Conservation (phyloP, 495 filamentous ascomycete species). For the Cercophora newfieldiana region DNA sequence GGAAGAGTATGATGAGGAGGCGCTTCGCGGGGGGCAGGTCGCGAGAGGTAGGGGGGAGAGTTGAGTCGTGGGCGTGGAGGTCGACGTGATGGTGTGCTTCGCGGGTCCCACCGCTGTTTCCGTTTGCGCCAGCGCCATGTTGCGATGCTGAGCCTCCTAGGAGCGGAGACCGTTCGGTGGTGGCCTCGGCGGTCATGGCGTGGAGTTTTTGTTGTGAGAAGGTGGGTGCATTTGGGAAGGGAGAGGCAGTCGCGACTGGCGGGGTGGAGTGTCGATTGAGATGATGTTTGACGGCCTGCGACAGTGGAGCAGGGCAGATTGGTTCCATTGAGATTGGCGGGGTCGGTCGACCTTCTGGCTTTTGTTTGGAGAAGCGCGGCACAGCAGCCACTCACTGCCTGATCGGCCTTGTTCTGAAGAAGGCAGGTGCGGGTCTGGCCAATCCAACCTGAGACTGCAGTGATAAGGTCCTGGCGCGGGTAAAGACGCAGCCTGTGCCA, state of each 20-base stretch:
- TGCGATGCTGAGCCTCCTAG: background rate
- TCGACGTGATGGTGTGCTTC: too few relatives aligned
- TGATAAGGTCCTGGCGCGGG: background rate
- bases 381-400: too few relatives aligned
- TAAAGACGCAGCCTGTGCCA: background rate
- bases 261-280: background rate
- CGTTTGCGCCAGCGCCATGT: background rate
- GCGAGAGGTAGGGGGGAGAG: background rate
- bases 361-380: too few relatives aligned
- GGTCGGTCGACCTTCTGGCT: too few relatives aligned
- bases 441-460: background rate
- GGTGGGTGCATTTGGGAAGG: background rate
- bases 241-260: background rate
- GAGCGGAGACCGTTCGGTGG: background rate
- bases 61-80: background rate
- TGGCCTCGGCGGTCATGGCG: background rate
- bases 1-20: background rate
- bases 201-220: background rate
- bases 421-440: background rate
- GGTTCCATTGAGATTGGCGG: background rate
- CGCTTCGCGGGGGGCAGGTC: background rate
- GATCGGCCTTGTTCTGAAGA: background rate
- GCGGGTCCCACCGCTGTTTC: too few relatives aligned
- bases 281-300: too few relatives aligned
- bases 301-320: too few relatives aligned